These are phyloP conservation scores for Trichaptum fuscoviolaceum DNA, from an alignment of 768 basidiomycete species.

Conservation along the genomic window DNA sequence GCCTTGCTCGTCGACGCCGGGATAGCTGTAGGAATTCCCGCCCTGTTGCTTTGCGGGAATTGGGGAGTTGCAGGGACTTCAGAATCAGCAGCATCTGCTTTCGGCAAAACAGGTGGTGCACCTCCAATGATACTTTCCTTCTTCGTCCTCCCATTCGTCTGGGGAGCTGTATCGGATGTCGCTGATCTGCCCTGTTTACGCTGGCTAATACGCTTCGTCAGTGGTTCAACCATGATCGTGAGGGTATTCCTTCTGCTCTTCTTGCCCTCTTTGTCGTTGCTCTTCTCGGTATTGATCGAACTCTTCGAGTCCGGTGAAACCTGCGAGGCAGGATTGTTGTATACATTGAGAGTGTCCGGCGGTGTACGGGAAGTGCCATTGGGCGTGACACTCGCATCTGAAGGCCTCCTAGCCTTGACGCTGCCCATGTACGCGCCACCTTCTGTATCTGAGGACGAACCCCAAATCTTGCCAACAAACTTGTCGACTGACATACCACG, in stretches of 20 bases:
- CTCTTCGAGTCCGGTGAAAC: not conserved
- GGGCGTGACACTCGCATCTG: conserved; percentile 20
- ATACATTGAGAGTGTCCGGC: not conserved
- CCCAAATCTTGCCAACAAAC: conserved; percentile 75
- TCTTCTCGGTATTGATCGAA: not conserved
- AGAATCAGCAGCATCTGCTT: conserved; percentile 8
- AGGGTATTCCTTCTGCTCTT: conserved; percentile 76
- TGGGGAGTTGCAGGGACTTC: conserved; percentile 16
- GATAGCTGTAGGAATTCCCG: conserved; percentile 32
- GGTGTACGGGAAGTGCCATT: conserved; percentile 22
- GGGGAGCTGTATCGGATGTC: conserved; percentile 27
- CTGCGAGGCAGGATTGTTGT: not conserved
- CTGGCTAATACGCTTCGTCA: conserved; percentile 43
- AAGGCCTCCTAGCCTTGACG: conserved; percentile 36
- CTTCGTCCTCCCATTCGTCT: conserved; percentile 26
- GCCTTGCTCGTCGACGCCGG: conserved; percentile 82
- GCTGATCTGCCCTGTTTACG: conserved; percentile 29
- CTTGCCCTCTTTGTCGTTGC: conserved; percentile 33
- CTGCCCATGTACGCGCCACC: conserved; percentile 24
- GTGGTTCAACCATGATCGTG: conserved; percentile 80
- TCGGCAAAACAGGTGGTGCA: not conserved
- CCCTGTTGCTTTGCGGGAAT: conserved; percentile 24
- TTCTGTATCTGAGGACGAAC: conserved; percentile 31
- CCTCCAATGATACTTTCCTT: conserved; percentile 20
- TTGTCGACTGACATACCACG: conserved; percentile 76